Evolutionary conservation across 345 rosid species (phyloP).

Genomic region (Moricandia arvensis): DNA sequence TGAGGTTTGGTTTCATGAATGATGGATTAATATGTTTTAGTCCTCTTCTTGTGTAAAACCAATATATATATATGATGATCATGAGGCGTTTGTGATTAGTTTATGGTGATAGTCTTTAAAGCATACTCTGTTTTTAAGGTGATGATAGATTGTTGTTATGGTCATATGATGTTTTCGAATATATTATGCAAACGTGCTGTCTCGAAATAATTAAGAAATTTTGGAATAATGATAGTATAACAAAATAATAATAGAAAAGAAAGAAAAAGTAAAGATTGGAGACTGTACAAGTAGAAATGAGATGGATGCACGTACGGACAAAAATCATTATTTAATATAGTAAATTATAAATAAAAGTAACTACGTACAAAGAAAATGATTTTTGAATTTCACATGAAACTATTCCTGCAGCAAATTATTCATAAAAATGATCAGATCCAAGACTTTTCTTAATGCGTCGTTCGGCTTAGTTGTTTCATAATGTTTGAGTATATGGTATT

Average conservation of each 20-base stretch:
- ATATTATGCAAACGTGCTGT: background rate
- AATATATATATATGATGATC: background rate
- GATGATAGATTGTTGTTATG: background rate
- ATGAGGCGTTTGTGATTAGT: constrained; percentile 1
- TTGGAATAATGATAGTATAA: background rate
- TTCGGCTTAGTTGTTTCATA: background rate
- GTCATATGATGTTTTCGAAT: constrained; percentile 3
- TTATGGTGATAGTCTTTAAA: background rate
- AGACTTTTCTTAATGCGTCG: background rate
- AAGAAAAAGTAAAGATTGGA: background rate
- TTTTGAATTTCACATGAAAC: background rate
- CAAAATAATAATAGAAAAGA: background rate
- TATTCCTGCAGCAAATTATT: background rate
- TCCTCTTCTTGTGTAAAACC: background rate
- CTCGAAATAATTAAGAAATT: background rate
- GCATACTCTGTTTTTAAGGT: background rate
- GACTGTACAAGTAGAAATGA: background rate
- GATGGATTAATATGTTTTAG: background rate
- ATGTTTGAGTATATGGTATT: background rate
- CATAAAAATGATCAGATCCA: background rate
- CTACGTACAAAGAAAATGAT: background rate
- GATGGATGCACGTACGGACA: background rate
- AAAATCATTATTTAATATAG: background rate
- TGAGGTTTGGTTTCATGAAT: background rate
- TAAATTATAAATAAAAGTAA: background rate